These are phyloP conservation scores for Cordyceps tenuipes DNA, from an alignment of 2,329 filamentous ascomycete species.

Conservation along the genomic window DNA sequence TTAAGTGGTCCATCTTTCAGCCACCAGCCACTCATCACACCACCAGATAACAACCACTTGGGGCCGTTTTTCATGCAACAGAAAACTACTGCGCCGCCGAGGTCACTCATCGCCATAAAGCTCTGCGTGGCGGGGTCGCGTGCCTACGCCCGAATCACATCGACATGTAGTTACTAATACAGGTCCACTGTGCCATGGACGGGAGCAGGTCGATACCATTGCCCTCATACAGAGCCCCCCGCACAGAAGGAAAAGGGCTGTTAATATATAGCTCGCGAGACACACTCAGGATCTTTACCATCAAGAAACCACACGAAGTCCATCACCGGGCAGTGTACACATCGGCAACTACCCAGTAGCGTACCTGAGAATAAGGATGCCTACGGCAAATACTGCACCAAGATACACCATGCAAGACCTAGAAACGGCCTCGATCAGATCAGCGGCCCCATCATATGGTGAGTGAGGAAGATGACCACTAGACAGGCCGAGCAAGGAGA, in stretches of 20 bases:
- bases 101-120: background rate
- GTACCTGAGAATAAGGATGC: constrained; percentile 12
- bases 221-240: background rate
- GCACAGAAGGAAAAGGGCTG: background rate
- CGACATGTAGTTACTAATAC: background rate
- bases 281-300: background rate
- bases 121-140: constrained; percentile 7
- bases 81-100: background rate
- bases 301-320: background rate
- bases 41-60: no score
- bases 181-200: constrained; percentile 21
- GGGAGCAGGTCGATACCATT: background rate
- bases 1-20: background rate
- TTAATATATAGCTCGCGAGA: background rate
- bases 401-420: constrained; percentile 46
- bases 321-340: background rate
- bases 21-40: background rate
- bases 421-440: constrained; percentile 59
- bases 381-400: constrained; percentile 16
- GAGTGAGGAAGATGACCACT: constrained; percentile 23
- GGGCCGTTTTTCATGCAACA: background rate
- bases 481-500: background rate
- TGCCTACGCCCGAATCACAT: constrained; percentile 2
- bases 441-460: constrained; percentile 61
- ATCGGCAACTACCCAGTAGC: background rate